Evolutionary conservation across 2,329 filamentous ascomycete species (phyloP), one percentile per base, ranked within the genome.

Genomic region (Aspergillus sp.): DNA sequence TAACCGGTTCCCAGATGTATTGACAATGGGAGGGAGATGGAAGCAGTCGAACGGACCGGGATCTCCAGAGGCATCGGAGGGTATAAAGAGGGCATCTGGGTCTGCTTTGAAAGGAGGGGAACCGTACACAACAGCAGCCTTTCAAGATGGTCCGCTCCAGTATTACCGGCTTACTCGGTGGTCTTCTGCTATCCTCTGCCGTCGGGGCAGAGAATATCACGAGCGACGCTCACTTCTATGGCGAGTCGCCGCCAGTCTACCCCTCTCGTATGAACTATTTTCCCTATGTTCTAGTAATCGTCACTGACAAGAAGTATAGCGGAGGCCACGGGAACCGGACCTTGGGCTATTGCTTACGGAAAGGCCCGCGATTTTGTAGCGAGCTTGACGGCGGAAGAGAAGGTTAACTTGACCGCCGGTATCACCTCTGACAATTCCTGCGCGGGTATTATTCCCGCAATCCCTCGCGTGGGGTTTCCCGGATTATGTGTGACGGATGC

Each of bases 401-500:
- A 74, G 48, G 61, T 67, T 4, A 72, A 70, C 3, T 44, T 61
- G 15, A 61, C 59, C 0, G 56, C 59, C 3, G 50, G 58, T 66
- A 30, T 68, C 2, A 45, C 38, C 10, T n/a, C 45, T 1, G 47
- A 48, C 0, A 61, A 46, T 43, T 54, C 56, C 7, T 72, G 69
- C 46, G 59, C 60, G 1, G 63, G 66, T 12, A 61, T 60, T 35
- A 68, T 69, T 43, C 50, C 53, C 6, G 45, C 62, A 1, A 63
- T 69, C 17, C 50, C 57, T 1, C 60, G 64, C 2, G 45, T 68
- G 4, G 59, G 59, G 2, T 67, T 68, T 38, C 55, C 61, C 0
- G 70, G 70, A 1, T 48, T 74, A 3, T 74, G 71, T 51, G 58
- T 74, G 5, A 62, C 65, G 7, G 72, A 74, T 57, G 71, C 67